Conservation (phyloP, 2,329 filamentous ascomycete genomes). For the Microsporum ferrugineum region DNA sequence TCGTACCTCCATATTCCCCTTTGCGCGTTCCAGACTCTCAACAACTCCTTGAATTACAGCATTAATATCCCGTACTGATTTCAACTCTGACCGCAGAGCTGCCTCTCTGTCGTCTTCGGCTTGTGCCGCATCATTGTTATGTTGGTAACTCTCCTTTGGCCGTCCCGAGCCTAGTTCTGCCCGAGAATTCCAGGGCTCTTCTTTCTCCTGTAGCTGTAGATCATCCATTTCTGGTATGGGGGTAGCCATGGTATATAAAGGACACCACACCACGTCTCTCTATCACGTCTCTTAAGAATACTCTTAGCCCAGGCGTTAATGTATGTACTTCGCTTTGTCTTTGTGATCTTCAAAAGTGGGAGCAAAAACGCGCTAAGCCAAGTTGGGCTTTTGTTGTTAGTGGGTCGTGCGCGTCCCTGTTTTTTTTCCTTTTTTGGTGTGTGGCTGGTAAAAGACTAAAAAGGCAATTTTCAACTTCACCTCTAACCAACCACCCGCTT, state of each 20-base stretch:
- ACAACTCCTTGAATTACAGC: slow-evolving; percentile 59
- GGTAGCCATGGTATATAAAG: slow-evolving; percentile 7
- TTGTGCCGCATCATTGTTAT: slow-evolving; percentile 22
- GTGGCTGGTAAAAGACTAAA: not conserved
- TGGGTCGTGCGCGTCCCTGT: not conserved
- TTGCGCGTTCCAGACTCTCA: slow-evolving; percentile 36
- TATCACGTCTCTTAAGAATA: not conserved
- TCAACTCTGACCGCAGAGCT: slow-evolving; percentile 64
- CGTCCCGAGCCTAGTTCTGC: slow-evolving; percentile 3
- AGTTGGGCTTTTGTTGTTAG: not conserved
- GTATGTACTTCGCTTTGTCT: not conserved
- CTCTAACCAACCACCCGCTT: not conserved
- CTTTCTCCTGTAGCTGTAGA: slow-evolving; percentile 9
- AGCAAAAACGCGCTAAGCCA: not conserved
- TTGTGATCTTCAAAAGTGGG: not conserved
- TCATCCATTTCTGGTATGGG: slow-evolving; percentile 12
- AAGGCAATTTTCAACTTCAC: not conserved
- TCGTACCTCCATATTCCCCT: slow-evolving; percentile 40
- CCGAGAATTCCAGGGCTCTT: slow-evolving; percentile 8
- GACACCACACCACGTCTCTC: not conserved
- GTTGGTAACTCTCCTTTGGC: slow-evolving; percentile 10
- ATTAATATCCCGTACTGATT: slow-evolving; percentile 77
- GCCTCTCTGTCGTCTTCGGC: slow-evolving; percentile 52
- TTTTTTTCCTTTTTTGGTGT: not conserved
- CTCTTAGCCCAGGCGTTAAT: not conserved